Evolutionary conservation across 164 flowering plant species (phyloP), one percentile per base, ranked within the genome.

Genomic region (Hamamelis virginiana): DNA sequence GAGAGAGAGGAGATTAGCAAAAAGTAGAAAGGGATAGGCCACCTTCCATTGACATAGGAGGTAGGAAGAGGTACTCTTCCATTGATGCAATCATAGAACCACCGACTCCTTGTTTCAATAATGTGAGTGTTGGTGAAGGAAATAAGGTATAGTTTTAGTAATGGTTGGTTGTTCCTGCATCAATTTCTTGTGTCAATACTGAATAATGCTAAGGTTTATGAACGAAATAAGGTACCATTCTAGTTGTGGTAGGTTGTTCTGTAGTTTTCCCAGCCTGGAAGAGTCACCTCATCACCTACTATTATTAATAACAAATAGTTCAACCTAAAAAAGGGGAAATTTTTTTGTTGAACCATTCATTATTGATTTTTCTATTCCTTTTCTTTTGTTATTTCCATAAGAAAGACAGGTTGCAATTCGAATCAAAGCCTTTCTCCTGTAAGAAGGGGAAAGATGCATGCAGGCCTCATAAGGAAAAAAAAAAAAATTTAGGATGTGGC

Each of bases 81-180:
- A 53, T 53, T 51, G 61, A 70, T 48, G 56, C 21, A 70, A 67
- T 48, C 51, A 62, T 18, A 64, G 11, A 62, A 5, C 59, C 52
- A 71, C 72, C 69, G 51, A 67, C 72, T 62, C 48, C 50, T 46
- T 48, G 48, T 27, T 46, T 45, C 71, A 61, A 62, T 66, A 66
- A 70, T 74, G n/a, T 46, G 0, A 51, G 46, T 51, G 56, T 45
- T 58, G 72, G 52, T 64, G 69, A 33, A 44, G 62, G 67, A 46
- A 12, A 26, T 57, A n/a, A 38, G 46, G 22, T 33, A 44, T 38
- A 27, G 67, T 61, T 69, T 6, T 33, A 67, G 53, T 62, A 14
- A 43, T 62, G 67, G 70, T 67, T 62, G 66, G 76, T 46, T 6
- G 13, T 25, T 51, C 13, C n/a, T n/a, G n/a, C 52, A 71, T 69